Evolutionary conservation across 331 rosid genomes (phyloP).

Genomic region (Stylosanthes scabra): DNA sequence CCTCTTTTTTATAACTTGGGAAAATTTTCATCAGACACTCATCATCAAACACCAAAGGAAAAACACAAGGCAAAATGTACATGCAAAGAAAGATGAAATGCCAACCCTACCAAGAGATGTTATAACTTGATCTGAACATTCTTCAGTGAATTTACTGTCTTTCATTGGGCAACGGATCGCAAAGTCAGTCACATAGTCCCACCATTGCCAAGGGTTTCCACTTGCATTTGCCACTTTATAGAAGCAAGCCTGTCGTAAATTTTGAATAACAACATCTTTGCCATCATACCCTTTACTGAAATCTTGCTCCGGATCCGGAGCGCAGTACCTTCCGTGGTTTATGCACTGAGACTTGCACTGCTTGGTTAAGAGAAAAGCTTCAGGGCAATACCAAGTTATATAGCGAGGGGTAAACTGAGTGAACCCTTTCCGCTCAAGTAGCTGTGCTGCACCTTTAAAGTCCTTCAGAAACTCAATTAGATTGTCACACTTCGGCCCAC

Average conservation of each 20-base stretch:
- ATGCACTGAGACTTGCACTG: slow-evolving; percentile 96
- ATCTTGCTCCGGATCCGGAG: slow-evolving; percentile 98
- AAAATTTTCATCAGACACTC: slow-evolving; percentile 1
- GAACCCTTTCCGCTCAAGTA: slow-evolving; percentile 84
- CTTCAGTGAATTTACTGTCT: slow-evolving; percentile 66
- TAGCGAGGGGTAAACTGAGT: slow-evolving; percentile 92
- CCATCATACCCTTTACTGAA: slow-evolving; percentile 94
- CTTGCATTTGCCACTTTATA: slow-evolving; percentile 90
- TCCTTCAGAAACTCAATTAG: slow-evolving; percentile 77
- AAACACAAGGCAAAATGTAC: slow-evolving; percentile 26
- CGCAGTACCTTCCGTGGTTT: slow-evolving; percentile 91
- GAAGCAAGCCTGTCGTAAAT: slow-evolving; percentile 94
- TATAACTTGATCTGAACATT: slow-evolving; percentile 87
- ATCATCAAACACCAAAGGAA: slow-evolving; percentile 24
- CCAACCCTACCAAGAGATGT: slow-evolving; percentile 77
- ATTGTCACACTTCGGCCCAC: slow-evolving; percentile 87
- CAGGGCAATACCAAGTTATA: slow-evolving; percentile 97
- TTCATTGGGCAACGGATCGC: slow-evolving; percentile 98
- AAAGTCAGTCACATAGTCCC: slow-evolving; percentile 97
- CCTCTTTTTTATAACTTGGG: neutral
- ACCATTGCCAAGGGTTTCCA: slow-evolving; percentile 98
- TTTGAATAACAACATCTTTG: slow-evolving; percentile 91
- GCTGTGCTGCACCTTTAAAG: slow-evolving; percentile 93
- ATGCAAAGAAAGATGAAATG: slow-evolving; percentile 26
- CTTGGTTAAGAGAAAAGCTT: slow-evolving; percentile 72